Conservation (phyloP, 225 moss, liverwort and hornwort species). For the Marchantia polymorpha region DNA sequence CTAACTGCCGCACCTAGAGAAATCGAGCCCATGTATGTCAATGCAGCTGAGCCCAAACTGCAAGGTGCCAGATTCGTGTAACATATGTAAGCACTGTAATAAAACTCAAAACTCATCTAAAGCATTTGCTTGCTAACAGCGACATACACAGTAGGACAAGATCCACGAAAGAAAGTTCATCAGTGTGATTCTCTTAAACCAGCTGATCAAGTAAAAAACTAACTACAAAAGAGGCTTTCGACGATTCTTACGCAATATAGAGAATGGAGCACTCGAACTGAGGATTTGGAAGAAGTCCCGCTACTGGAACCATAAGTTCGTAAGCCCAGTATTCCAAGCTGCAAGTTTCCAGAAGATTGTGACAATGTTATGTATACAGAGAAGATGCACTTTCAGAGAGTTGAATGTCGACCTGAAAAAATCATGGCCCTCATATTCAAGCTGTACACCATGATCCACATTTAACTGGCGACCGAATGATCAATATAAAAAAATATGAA, state of each 20-base stretch:
- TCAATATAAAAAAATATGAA: no score
- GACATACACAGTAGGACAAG: neutral
- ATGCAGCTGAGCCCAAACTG: constrained; percentile 1
- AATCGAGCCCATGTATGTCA: constrained; percentile 1
- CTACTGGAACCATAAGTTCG: constrained; percentile 13
- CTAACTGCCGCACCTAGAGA: neutral
- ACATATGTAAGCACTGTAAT: neutral
- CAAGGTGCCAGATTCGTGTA: neutral
- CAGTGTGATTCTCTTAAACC: no score
- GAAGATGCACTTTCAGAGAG: no score
- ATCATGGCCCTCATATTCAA: no score
- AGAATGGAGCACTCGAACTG: constrained; percentile 22
- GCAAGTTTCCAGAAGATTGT: neutral
- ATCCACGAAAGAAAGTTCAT: neutral
- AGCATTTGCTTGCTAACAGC: neutral
- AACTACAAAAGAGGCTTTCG: neutral
- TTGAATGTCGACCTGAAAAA: no score
- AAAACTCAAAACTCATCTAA: neutral
- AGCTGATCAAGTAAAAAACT: neutral
- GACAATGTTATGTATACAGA: neutral
- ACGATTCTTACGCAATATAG: constrained; percentile 1
- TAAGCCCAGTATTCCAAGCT: constrained; percentile 23
- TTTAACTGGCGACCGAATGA: no score
- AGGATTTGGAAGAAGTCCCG: constrained; percentile 21
- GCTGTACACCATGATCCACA: no score